Evolutionary conservation across 495 filamentous ascomycete genomes (phyloP), one percentile per base, ranked within the genome.

Genomic region (Aspergillus mulundensis): DNA sequence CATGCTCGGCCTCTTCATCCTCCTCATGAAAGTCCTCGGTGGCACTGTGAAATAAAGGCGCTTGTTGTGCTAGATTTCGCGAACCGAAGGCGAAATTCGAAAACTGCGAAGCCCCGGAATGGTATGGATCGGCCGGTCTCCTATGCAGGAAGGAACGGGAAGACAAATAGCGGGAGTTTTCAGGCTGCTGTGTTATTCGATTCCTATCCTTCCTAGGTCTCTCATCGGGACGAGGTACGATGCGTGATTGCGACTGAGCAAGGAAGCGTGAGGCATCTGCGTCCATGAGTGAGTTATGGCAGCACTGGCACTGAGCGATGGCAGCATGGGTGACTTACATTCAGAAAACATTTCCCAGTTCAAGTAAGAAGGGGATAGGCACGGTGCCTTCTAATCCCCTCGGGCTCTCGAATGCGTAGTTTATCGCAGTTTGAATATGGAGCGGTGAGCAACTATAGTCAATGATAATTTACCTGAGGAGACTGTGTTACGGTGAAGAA

Each of bases 191-290:
- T 54, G 66, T 72, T 34, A 70, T 73, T 30, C 77, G 73, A 50
- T 78, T 78, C 61, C 75, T 67, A 30, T 75, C 78, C 54, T 76
- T 78, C 60, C 75, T 66, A 47, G 77, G 75, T 69, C 68, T 54
- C 58, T 79, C 81, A 46, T 88, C 86, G 20, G 81, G 77, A 59
- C 84, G 84, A 71, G 69, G 87, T 77, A 73, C 80, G 81, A 90
- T 73, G 49, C 91, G 86, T 32, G 94, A 95, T 75, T 97, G 92
- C 51, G 94, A 97, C 81, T 98, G 94, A 47, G 94, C 91, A 58
- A 98, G 85, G 69, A 98, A 98, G 49, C 87, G 87, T 51, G 95
- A 97, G 62, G 94, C 94, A 87, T 98, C 94, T 98, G 20, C 10
- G 40, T 40, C 49, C 30, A 58, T 25, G 38, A 40, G 44, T 50